A percentile compares a stretch with the other conserved stretches of the same genome.
Evolutionary conservation across 345 rosid species (phyloP).

Genomic region (Rhodamnia rubescens): DNA sequence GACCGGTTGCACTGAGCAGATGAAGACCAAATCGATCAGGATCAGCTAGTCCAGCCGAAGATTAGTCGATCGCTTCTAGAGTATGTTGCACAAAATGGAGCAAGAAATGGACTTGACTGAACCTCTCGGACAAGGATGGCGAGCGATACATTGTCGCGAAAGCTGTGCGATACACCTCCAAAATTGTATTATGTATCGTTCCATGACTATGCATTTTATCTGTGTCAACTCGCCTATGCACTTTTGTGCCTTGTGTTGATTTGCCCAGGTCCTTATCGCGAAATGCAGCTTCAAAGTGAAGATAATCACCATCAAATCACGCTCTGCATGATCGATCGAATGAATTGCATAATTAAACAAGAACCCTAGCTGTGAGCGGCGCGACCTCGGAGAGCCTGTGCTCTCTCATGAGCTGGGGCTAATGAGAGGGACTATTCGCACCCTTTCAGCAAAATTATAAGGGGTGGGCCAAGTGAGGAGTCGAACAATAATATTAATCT

Average conservation of each 20-base stretch:
- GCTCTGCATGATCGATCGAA: background rate
- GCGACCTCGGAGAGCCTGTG: background rate
- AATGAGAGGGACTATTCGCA: background rate
- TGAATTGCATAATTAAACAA: background rate
- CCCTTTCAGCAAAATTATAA: background rate
- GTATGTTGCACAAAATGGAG: background rate
- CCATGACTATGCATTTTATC: background rate
- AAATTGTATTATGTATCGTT: background rate
- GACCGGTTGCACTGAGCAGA: background rate
- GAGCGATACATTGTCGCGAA: accelerated
- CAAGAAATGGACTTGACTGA: background rate
- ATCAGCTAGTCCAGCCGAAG: background rate
- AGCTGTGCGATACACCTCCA: background rate
- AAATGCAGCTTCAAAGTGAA: background rate
- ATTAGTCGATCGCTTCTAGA: background rate
- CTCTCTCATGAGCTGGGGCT: background rate
- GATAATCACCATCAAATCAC: background rate
- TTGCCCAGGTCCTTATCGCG: background rate
- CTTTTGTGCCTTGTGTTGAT: background rate
- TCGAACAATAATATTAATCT: background rate
- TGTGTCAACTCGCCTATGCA: background rate
- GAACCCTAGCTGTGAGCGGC: background rate
- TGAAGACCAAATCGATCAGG: background rate
- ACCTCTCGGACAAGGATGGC: background rate
- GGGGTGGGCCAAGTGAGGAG: background rate